phyloP scores from a whole-genome alignment of 2,329 filamentous ascomycete species.

The Aspergillus ochraceus region DNA sequence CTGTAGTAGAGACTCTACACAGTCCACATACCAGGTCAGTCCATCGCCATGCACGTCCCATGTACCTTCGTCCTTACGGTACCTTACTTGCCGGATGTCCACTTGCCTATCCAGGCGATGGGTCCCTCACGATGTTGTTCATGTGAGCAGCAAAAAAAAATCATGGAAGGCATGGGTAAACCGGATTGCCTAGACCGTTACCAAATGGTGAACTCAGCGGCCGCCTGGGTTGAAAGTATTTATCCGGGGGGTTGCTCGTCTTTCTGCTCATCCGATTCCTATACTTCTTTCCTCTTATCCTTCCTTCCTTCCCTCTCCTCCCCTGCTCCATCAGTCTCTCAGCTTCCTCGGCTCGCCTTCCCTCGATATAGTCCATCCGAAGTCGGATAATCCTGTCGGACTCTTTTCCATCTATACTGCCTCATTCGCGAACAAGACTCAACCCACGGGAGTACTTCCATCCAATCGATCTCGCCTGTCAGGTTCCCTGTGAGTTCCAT shows the following conservation, averaged over 20 bases:
- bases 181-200: conserved; percentile 4
- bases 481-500: conserved; percentile 12
- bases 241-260: conserved; percentile 2
- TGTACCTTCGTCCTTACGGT: neutral
- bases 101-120: conserved; percentile 15
- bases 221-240: conserved; percentile 1
- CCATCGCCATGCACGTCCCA: neutral
- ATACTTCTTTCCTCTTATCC: neutral
- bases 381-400: neutral
- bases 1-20: too few species aligned
- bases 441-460: neutral
- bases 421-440: neutral
- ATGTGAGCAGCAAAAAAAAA: conserved; percentile 34
- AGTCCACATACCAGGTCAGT: neutral
- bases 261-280: neutral
- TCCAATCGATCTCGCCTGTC: conserved; percentile 12
- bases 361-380: neutral
- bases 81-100: neutral
- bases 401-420: neutral
- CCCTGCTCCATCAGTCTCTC: neutral
- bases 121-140: conserved; percentile 21
- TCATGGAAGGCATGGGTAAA: neutral
- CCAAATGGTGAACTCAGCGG: neutral
- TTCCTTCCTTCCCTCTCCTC: neutral
- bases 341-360: neutral